Conservation (phyloP, 2,329 filamentous ascomycete genomes). For the Ascochyta lentis region DNA sequence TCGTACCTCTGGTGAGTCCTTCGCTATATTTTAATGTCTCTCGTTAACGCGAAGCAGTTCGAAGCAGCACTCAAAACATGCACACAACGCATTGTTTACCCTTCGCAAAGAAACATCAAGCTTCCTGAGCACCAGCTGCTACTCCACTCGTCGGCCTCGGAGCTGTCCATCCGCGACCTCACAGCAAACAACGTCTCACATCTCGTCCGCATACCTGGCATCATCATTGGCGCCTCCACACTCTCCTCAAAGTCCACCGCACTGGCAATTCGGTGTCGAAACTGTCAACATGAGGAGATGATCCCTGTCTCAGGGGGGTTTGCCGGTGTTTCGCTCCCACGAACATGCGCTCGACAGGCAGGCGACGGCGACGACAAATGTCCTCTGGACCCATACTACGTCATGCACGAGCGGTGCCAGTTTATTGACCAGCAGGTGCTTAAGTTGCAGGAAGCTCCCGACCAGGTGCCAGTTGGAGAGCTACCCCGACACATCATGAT, state of each 20-base stretch:
- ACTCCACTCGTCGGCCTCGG: constrained; percentile 87
- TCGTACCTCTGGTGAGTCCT: constrained; percentile 82
- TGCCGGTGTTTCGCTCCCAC: constrained; percentile 81
- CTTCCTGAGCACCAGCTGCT: constrained; percentile 94
- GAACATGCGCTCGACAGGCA: constrained; percentile 73
- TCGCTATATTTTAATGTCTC: not conserved
- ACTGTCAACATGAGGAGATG: constrained; percentile 75
- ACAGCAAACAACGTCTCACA: constrained; percentile 92
- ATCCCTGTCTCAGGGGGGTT: constrained; percentile 85
- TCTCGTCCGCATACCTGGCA: constrained; percentile 95
- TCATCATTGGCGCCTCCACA: constrained; percentile 95
- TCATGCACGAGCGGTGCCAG: constrained; percentile 89
- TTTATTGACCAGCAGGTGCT: constrained; percentile 99
- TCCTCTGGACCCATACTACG: constrained; percentile 93
- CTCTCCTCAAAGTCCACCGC: constrained; percentile 94
- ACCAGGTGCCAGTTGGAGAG: constrained; percentile 96
- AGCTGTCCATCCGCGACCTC: constrained; percentile 91
- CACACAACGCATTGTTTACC: constrained; percentile 91
- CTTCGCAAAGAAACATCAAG: constrained; percentile 68
- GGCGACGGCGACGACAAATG: constrained; percentile 78
- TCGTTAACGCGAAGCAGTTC: constrained; percentile 66
- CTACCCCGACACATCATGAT: constrained; percentile 93
- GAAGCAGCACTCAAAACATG: constrained; percentile 89
- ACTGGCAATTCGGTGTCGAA: constrained; percentile 86
- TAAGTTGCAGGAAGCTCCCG: constrained; percentile 95